phyloP scores from a whole-genome alignment of 2,329 filamentous ascomycete species.

The Ilyonectria robusta region DNA sequence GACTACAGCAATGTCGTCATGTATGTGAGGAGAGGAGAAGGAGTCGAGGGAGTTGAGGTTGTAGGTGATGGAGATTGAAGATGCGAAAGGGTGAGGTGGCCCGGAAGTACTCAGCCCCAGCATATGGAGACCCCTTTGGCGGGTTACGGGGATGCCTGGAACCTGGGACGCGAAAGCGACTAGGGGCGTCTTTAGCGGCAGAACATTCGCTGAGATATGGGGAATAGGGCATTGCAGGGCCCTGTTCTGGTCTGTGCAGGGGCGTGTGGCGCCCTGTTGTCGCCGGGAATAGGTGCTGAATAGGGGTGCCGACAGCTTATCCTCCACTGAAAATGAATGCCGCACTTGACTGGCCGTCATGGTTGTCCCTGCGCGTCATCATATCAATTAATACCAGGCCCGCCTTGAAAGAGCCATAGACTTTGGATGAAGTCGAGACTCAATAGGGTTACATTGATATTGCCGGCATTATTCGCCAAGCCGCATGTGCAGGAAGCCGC shows the following conservation, averaged over 20 bases:
- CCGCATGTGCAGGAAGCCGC: not conserved
- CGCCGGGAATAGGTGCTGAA: constrained; percentile 22
- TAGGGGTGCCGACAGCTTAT: not conserved
- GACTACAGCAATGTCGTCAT: constrained; percentile 25
- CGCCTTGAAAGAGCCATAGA: too few species aligned
- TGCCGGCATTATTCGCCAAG: not conserved
- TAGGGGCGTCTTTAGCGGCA: constrained; percentile 8
- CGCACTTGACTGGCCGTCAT: not conserved
- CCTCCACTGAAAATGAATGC: not conserved
- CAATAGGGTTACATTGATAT: not conserved
- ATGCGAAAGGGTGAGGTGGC: constrained; percentile 34
- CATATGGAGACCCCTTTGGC: constrained; percentile 6
- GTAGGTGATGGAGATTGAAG: constrained; percentile 16
- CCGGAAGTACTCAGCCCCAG: constrained; percentile 16
- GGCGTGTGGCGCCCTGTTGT: constrained; percentile 25
- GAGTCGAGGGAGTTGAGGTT: constrained; percentile 22
- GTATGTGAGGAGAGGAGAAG: constrained; percentile 12
- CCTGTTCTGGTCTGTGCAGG: constrained; percentile 11
- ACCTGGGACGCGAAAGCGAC: constrained; percentile 19
- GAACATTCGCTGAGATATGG: constrained; percentile 14
- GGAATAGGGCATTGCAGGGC: constrained; percentile 9
- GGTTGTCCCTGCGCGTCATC: not conserved
- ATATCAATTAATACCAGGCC: not conserved
- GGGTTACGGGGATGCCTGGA: constrained; percentile 1
- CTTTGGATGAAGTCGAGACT: too few species aligned